phyloP scores from a whole-genome alignment of 495 filamentous ascomycete genomes.

The Endocarpon pusillum region DNA sequence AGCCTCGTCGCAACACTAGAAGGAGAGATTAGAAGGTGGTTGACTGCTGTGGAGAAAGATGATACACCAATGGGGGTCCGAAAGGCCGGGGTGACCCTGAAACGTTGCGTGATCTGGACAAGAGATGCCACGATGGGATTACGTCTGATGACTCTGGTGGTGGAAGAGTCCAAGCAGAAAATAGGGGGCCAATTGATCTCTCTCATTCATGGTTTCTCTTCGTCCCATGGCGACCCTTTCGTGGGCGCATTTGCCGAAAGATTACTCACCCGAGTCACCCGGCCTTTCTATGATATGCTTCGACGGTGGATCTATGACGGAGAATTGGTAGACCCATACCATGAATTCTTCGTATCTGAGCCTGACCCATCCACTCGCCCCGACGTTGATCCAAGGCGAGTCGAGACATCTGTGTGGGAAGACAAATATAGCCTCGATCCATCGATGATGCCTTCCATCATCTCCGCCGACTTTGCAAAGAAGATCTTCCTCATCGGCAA shows the following conservation, averaged over 20 bases:
- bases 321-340: slow-evolving; percentile 86
- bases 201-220: slow-evolving; percentile 81
- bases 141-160: slow-evolving; percentile 83
- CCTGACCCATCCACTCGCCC: slow-evolving; percentile 28
- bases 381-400: slow-evolving; percentile 37
- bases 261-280: slow-evolving; percentile 75
- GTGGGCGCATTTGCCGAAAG: slow-evolving; percentile 90
- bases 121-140: slow-evolving; percentile 93
- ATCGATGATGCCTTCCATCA: slow-evolving; percentile 79
- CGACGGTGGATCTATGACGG: slow-evolving; percentile 97
- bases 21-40: slow-evolving; percentile 72
- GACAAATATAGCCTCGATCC: slow-evolving; percentile 85
- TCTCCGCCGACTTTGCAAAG: slow-evolving; percentile 78
- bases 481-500: slow-evolving; percentile 97
- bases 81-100: slow-evolving; percentile 86
- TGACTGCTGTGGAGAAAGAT: slow-evolving; percentile 47
- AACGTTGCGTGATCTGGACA: slow-evolving; percentile 93
- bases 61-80: slow-evolving; percentile 46
- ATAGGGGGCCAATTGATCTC: slow-evolving; percentile 91
- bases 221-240: slow-evolving; percentile 88
- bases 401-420: slow-evolving; percentile 88
- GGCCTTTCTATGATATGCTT: slow-evolving; percentile 93
- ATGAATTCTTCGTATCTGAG: slow-evolving; percentile 90
- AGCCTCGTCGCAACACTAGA: slow-evolving; percentile 87
- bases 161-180: slow-evolving; percentile 68